Evolutionary conservation across 176 grass and related monocot species (phyloP).

Genomic region (Hordeum vulgare): DNA sequence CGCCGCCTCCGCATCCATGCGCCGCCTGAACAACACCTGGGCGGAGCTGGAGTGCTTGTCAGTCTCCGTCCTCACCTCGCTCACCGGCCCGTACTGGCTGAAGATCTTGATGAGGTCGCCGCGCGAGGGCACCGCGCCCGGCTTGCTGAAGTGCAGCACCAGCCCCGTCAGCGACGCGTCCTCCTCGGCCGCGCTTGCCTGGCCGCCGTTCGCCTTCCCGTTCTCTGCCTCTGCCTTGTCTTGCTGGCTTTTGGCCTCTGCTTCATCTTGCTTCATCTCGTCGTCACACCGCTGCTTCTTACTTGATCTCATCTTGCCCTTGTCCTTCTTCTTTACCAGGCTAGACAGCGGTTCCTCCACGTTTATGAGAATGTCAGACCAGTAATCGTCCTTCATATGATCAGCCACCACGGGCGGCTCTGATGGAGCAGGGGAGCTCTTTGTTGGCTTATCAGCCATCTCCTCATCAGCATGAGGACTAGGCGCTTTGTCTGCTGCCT

Average conservation of each 20-base stretch:
- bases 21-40: constrained; percentile 58
- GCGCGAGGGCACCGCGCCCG: constrained; percentile 34
- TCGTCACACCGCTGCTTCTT: constrained; percentile 15
- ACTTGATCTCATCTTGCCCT: constrained; percentile 22
- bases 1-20: constrained; percentile 54
- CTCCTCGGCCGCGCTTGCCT: constrained; percentile 10
- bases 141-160: constrained; percentile 44
- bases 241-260: not conserved
- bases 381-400: constrained; percentile 56
- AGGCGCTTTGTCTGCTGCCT: not conserved
- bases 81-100: constrained; percentile 60
- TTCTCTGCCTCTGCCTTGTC: constrained; percentile 2
- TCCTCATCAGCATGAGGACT: not conserved
- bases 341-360: constrained; percentile 42
- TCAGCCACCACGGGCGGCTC: constrained; percentile 25
- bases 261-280: not conserved
- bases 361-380: constrained; percentile 59
- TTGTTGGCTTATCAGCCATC: constrained; percentile 14
- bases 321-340: constrained; percentile 43
- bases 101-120: constrained; percentile 61
- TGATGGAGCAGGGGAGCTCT: constrained; percentile 1
- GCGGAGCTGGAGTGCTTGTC: constrained; percentile 31
- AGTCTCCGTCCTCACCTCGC: constrained; percentile 42
- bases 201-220: constrained; percentile 9
- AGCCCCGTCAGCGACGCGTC: constrained; percentile 29